These are phyloP conservation scores for Thielaviopsis musarum DNA, from an alignment of 2,329 filamentous ascomycete genomes.

Conservation along the genomic window DNA sequence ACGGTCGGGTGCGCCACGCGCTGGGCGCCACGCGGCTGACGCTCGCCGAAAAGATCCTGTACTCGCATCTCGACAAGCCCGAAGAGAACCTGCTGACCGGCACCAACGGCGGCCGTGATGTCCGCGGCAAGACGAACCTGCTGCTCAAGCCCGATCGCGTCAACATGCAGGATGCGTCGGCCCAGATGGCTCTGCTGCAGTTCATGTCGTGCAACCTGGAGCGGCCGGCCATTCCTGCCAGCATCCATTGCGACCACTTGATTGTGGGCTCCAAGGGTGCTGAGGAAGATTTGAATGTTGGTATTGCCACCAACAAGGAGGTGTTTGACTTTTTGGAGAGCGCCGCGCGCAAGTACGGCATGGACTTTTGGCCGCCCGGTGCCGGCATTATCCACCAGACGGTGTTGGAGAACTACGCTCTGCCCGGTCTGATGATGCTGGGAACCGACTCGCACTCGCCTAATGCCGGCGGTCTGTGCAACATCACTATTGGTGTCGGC, in stretches of 20 bases:
- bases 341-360: constrained; percentile 76
- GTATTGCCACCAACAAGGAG: constrained; percentile 85
- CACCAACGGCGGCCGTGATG: constrained; percentile 67
- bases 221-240: constrained; percentile 81
- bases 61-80: constrained; percentile 79
- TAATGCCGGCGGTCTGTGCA: constrained; percentile 86
- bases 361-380: constrained; percentile 90
- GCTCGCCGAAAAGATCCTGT: constrained; percentile 94
- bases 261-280: constrained; percentile 91
- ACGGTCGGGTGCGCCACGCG: constrained; percentile 57
- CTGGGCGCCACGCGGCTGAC: constrained; percentile 56
- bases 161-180: constrained; percentile 97
- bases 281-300: constrained; percentile 65
- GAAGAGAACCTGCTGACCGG: constrained; percentile 74
- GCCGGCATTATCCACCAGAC: constrained; percentile 96
- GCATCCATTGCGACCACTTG: constrained; percentile 98
- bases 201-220: constrained; percentile 95
- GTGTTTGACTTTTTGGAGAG: constrained; percentile 96
- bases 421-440: constrained; percentile 97
- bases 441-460: constrained; percentile 96
- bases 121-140: constrained; percentile 79
- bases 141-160: constrained; percentile 95
- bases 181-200: constrained; percentile 94
- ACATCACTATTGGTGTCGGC: constrained; percentile 91
- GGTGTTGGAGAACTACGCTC: constrained; percentile 91